Evolutionary conservation across 2,329 filamentous ascomycete genomes (phyloP), one percentile per base, ranked within the genome.

Genomic region (Cladophialophora bantiana): DNA sequence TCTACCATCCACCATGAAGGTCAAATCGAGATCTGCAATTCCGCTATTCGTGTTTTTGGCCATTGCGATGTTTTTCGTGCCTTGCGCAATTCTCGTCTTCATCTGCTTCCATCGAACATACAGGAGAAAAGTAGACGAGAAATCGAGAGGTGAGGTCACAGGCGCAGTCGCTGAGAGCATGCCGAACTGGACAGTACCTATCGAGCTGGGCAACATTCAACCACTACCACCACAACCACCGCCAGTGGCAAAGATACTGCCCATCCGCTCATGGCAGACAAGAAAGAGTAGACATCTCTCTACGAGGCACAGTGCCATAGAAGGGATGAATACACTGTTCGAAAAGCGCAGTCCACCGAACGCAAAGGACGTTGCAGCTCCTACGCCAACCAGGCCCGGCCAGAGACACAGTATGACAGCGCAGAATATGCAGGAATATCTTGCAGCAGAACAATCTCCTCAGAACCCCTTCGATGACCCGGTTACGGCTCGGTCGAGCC

Each of bases 31-130:
- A 54, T 65, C 59, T 26, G 54, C 66, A 12, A 56, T 68, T n/a
- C 62, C 66, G 26, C 9, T 68, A 12, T 68, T 68, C 59, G 50
- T 65, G 26, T 63, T 68, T 50, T 35, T 68, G 2, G 66, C 50
- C 48, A 35, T 68, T n/a, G 31, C 63, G 6, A 62, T 68, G 12
- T 32, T 68, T 34, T 31, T 65, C 53, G 54, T 63, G 1, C 66
- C 66, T 34, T 56, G 59, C 50, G 45, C 52, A 4, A 48, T 62
- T 15, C 35, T 68, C 5, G 10, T 63, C 6, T 60, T 58, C 45
- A 48, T 53, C 38, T 50, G 55, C 36, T 9, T 60, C 7, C 59
- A 56, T 20, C 54, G 50, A 7, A 52, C 52, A n/a, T 55, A 60
- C 9, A 20, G 40, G 18, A 58, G 35, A 12, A 10, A 4, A 35